These are phyloP conservation scores for Mucor piriformis DNA, from an alignment of 371 early-diverging fungal genomes.

Conservation along the genomic window DNA sequence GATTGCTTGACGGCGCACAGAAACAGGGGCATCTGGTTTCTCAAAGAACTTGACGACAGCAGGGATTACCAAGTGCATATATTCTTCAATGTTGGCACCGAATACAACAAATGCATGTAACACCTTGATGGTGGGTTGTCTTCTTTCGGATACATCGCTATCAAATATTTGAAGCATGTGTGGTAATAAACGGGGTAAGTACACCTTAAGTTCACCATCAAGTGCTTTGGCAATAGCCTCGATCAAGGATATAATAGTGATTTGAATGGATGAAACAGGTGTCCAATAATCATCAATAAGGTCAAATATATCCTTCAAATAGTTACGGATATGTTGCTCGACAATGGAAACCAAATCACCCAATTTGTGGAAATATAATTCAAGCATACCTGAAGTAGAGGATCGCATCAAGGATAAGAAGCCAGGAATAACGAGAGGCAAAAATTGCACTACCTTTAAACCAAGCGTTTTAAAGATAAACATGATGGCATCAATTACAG, in stretches of 20 bases:
- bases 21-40: conserved; percentile 64
- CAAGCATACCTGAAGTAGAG: conserved; percentile 79
- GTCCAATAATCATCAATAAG: conserved; percentile 85
- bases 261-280: conserved; percentile 72
- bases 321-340: conserved; percentile 87
- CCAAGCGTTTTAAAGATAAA: conserved; percentile 92
- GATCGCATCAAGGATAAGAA: conserved; percentile 77
- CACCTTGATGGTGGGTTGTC: conserved; percentile 75
- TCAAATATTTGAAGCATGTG: conserved; percentile 81
- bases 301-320: conserved; percentile 79
- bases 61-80: conserved; percentile 91
- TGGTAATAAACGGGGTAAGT: conserved; percentile 70
- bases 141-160: conserved; percentile 72
- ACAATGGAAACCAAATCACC: conserved; percentile 86
- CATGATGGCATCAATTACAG: conserved; percentile 92
- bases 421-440: conserved; percentile 75
- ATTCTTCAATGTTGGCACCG: conserved; percentile 91
- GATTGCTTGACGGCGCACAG: conserved; percentile 77
- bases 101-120: conserved; percentile 86
- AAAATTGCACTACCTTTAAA: conserved; percentile 78
- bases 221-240: conserved; percentile 87
- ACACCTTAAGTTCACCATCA: conserved; percentile 87
- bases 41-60: conserved; percentile 85
- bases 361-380: conserved; percentile 88
- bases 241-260: conserved; percentile 80